Evolutionary conservation across 2,329 filamentous ascomycete genomes (phyloP).

Genomic region (Coniella lustricola): DNA sequence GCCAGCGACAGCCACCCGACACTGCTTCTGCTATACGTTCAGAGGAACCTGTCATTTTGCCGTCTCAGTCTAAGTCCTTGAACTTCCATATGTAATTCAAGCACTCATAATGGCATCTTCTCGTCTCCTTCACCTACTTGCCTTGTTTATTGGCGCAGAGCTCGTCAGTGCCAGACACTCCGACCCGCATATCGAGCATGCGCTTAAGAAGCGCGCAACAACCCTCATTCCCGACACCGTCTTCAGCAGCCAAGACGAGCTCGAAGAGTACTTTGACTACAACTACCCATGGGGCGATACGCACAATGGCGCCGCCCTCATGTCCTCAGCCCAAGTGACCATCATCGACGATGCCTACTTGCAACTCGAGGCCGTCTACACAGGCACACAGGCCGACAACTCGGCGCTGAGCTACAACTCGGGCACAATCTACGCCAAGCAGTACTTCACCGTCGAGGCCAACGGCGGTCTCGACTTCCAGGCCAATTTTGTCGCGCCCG

Average conservation of each 20-base stretch:
- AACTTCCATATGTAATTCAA: no score
- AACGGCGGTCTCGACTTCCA: conserved; percentile 32
- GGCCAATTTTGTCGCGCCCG: conserved; percentile 32
- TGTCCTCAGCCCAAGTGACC: conserved; percentile 38
- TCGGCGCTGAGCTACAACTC: conserved; percentile 43
- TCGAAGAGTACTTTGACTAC: conserved; percentile 38
- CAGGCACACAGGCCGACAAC: conserved; percentile 29
- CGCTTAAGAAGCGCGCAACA: conserved; percentile 16
- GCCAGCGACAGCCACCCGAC: no score
- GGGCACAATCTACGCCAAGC: conserved; percentile 32
- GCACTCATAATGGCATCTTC: conserved; percentile 1
- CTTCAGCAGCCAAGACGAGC: conserved; percentile 27
- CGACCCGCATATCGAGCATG: conserved; percentile 7
- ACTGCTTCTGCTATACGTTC: no score
- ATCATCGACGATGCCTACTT: conserved; percentile 32
- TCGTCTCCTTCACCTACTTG: conserved; percentile 1
- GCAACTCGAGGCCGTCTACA: conserved; percentile 37
- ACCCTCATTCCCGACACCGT: conserved; percentile 30
- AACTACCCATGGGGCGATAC: conserved; percentile 48
- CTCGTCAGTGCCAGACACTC: conserved; percentile 5
- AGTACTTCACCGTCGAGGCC: conserved; percentile 29
- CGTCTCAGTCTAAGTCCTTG: no score
- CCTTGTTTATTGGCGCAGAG: conserved; percentile 4
- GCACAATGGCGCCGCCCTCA: conserved; percentile 48
- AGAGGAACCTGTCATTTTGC: no score